phyloP scores from a whole-genome alignment of 129 eudicot genomes.

The Pittosporum tobira region DNA sequence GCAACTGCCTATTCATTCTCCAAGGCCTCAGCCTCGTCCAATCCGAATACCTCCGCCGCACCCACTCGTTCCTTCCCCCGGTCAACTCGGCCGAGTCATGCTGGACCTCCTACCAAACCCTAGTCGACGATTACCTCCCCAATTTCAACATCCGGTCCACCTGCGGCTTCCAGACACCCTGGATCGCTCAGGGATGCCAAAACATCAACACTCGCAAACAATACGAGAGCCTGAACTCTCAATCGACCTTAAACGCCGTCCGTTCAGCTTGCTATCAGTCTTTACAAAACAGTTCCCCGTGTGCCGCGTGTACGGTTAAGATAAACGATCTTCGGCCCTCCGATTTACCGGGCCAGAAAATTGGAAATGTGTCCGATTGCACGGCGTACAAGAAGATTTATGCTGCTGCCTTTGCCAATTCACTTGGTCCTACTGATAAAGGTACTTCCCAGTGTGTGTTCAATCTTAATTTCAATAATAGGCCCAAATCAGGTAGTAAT shows the following conservation, averaged over 20 bases:
- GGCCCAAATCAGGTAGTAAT: constrained; percentile 9
- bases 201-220: constrained; percentile 54
- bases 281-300: constrained; percentile 36
- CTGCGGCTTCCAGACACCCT: constrained; percentile 58
- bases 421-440: constrained; percentile 54
- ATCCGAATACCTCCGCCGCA: constrained; percentile 44
- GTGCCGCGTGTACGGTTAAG: constrained; percentile 57
- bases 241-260: constrained; percentile 22
- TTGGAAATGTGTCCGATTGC: constrained; percentile 61
- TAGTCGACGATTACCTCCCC: constrained; percentile 30
- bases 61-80: constrained; percentile 36
- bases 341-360: constrained; percentile 31
- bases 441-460: constrained; percentile 70
- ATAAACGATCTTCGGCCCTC: constrained; percentile 41
- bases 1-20: constrained; percentile 45
- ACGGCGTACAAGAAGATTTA: constrained; percentile 52
- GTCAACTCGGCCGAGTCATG: constrained; percentile 32
- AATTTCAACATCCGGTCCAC: constrained; percentile 43
- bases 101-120: constrained; percentile 30
- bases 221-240: constrained; percentile 36
- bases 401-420: constrained; percentile 60
- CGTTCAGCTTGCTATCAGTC: constrained; percentile 53
- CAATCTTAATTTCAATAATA: constrained; percentile 32
- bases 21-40: constrained; percentile 61
- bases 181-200: constrained; percentile 70